Conservation (phyloP, 495 filamentous ascomycete species). For the Penicillium manginii region DNA sequence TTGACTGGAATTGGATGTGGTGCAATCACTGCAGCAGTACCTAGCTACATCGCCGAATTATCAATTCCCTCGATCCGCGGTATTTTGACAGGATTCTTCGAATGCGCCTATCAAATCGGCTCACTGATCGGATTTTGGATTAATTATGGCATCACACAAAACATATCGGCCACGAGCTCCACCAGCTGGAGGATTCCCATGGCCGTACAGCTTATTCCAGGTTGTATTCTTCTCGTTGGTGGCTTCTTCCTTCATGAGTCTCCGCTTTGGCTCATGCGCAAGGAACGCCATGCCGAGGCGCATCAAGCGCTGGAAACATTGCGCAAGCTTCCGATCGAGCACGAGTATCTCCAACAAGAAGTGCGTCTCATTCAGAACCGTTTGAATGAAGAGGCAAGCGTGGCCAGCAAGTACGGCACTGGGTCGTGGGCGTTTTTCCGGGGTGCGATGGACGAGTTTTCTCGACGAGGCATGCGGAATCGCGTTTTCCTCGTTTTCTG, state of each 20-base stretch:
- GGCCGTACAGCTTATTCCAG: conserved; percentile 50
- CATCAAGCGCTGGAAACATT: conserved; percentile 55
- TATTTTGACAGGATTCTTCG: conserved; percentile 67
- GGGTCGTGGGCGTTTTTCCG: conserved; percentile 8
- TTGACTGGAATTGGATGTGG: conserved; percentile 68
- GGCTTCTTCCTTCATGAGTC: conserved; percentile 46
- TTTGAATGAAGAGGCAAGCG: conserved; percentile 23
- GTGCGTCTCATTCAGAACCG: conserved; percentile 30
- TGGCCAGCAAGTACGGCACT: conserved; percentile 1
- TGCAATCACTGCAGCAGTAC: conserved; percentile 67
- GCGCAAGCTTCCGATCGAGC: conserved; percentile 53
- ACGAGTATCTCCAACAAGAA: conserved; percentile 58
- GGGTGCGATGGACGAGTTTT: conserved; percentile 30
- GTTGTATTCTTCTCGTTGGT: conserved; percentile 37
- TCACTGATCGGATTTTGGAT: conserved; percentile 67
- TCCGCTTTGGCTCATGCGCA: conserved; percentile 55
- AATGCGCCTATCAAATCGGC: conserved; percentile 65
- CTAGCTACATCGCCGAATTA: conserved; percentile 72
- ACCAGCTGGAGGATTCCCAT: conserved; percentile 50
- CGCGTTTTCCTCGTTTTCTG: conserved; percentile 40
- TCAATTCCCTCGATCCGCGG: conserved; percentile 72
- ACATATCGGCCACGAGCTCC: conserved; percentile 7
- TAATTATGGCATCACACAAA: conserved; percentile 35
- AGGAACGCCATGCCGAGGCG: conserved; percentile 53
- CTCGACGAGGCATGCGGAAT: conserved; percentile 39